Conservation (phyloP, 768 basidiomycete genomes). For the Suillus brevipes region DNA sequence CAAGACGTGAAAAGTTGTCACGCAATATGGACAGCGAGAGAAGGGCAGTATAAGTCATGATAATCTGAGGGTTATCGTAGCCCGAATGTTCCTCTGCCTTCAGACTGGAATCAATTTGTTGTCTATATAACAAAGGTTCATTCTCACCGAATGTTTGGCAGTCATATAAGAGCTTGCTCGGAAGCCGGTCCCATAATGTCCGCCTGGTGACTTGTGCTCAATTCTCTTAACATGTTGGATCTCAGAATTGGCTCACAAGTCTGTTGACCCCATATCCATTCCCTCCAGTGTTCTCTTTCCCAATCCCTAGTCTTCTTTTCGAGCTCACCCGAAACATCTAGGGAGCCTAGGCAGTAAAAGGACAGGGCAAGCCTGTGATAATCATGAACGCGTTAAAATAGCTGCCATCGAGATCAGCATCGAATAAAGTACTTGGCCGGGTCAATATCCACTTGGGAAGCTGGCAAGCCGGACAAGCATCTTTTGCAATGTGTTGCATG, state of each 20-base stretch:
- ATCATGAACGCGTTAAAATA: slow-evolving; percentile 7
- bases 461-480: slow-evolving; percentile 71
- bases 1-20: slow-evolving; percentile 76
- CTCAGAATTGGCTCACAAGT: slow-evolving; percentile 42
- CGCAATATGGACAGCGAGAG: slow-evolving; percentile 80
- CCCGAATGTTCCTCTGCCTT: slow-evolving; percentile 41
- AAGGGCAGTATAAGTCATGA: slow-evolving; percentile 93
- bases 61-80: slow-evolving; percentile 77
- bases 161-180: slow-evolving; percentile 76
- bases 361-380: slow-evolving; percentile 70
- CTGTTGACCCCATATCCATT: slow-evolving; percentile 93
- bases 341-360: slow-evolving; percentile 85
- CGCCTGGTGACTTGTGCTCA: slow-evolving; percentile 38
- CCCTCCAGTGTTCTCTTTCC: slow-evolving; percentile 65
- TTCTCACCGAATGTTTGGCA: slow-evolving; percentile 20
- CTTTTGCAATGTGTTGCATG: slow-evolving; percentile 69
- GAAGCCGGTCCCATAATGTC: slow-evolving; percentile 67
- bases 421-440: slow-evolving; percentile 56
- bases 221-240: slow-evolving; percentile 11
- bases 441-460: slow-evolving; percentile 68
- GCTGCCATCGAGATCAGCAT: slow-evolving; percentile 16
- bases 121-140: slow-evolving; percentile 2
- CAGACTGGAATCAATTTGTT: slow-evolving; percentile 14
- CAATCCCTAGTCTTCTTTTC: slow-evolving; percentile 41
- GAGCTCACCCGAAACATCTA: slow-evolving; percentile 71